Percentiles rank a stretch among this genome's conserved stretches.
These are phyloP conservation scores for Fusarium succisae DNA, from an alignment of 2,329 filamentous ascomycete species.

Conservation along the genomic window DNA sequence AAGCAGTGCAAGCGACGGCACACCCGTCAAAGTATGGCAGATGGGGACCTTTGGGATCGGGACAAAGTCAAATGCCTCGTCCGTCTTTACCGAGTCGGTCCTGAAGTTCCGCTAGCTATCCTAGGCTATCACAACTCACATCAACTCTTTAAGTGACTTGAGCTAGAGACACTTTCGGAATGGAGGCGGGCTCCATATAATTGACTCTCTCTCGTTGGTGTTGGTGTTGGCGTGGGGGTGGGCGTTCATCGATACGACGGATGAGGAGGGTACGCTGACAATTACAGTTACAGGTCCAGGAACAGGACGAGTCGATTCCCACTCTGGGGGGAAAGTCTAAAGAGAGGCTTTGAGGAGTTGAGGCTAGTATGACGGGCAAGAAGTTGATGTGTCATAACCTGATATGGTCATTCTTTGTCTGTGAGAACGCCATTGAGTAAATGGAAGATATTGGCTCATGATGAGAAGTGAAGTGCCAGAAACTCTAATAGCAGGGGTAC, in stretches of 20 bases:
- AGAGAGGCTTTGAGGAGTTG: not conserved
- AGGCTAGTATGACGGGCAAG: slow-evolving; percentile 8
- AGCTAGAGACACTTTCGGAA: slow-evolving; percentile 26
- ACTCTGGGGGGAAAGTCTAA: slow-evolving; percentile 1
- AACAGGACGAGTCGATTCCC: slow-evolving; percentile 8
- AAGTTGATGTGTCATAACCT: slow-evolving; percentile 22
- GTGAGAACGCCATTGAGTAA: slow-evolving; percentile 3
- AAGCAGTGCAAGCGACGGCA: slow-evolving; percentile 6
- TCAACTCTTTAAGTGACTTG: slow-evolving; percentile 14
- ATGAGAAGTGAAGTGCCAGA: not conserved
- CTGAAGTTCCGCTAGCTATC: slow-evolving; percentile 1
- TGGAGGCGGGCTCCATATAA: slow-evolving; percentile 21
- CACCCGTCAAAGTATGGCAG: slow-evolving; percentile 8
- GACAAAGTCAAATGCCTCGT: slow-evolving; percentile 33
- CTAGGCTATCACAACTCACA: not conserved
- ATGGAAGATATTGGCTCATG: not conserved
- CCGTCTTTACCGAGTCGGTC: slow-evolving; percentile 28
- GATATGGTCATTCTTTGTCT: slow-evolving; percentile 9
- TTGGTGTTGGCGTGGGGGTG: slow-evolving; percentile 24
- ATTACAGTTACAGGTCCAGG: slow-evolving; percentile 15
- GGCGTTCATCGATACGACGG: slow-evolving; percentile 4
- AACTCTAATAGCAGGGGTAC: slow-evolving; percentile 18
- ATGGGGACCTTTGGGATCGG: not conserved
- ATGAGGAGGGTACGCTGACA: slow-evolving; percentile 12
- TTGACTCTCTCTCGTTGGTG: slow-evolving; percentile 14